Base-by-base conservation (phyloP, 768 basidiomycete genomes). In the Agrocybe praecox region DNA sequence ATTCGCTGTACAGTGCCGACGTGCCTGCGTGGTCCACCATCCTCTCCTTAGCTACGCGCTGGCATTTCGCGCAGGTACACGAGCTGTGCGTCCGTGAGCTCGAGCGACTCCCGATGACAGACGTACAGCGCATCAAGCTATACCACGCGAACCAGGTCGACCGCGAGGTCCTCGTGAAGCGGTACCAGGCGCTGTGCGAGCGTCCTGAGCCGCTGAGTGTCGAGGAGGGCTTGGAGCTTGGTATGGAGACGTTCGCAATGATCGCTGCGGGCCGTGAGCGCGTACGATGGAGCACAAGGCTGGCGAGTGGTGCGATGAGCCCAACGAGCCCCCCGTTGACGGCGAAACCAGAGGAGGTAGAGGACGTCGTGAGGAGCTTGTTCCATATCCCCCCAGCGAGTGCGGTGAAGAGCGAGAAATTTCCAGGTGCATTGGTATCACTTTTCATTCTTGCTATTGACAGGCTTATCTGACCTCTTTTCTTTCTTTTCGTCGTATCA, bases 101-200 rank as follows among this genome's bases (percentile, higher is more conserved):
- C 0, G 80, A 84, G 53, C 74, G 70, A 53, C 63, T 67, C 32
- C 22, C 68, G 0, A 74, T 88, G 36, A 67, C 72, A 0, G 75
- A 79, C 1, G 74, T 88, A 0, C 77, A 83, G 2, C 83, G 84
- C 26, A 82, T 90, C 48, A 68, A 74, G 4, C 67, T 82, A 0
- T 90, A 89, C 60, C 85, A 86, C 45, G 64, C 67, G 15, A 80
- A 80, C 65, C 62, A 73, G 0, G 77, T 90, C 53, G 79, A 84
- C 56, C 66, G 69, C 12, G 69, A 72, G 6, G 68, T 84, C 15
- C 75, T 89, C 19, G 65, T 85, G 2, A 78, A 80, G 0, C 72
- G 80, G 0, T 90, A 88, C 51, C 74, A 77, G 18, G 64, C 72
- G 0, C 72, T 90, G 0, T 84, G 84, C 47, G 72, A 72, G 11